These are phyloP conservation scores for Melaleuca quinquenervia DNA, from an alignment of 345 rosid species.

Conservation along the genomic window DNA sequence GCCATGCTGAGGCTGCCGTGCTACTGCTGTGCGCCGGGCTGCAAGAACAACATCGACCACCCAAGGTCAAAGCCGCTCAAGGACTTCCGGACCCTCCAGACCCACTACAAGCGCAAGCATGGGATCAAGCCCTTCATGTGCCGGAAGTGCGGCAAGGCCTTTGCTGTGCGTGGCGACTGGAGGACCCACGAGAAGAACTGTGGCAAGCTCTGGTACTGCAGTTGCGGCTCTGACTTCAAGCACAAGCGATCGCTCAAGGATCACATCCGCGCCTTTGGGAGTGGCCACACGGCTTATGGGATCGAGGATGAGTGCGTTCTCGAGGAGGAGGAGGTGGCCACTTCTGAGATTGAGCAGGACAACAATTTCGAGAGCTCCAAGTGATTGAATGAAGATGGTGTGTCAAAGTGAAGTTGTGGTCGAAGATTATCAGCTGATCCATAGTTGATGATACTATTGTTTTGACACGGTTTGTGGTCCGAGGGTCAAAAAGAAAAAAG, in stretches of 20 bases:
- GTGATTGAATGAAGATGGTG: background rate
- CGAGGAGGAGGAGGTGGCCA: conserved; percentile 65
- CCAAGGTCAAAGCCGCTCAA: conserved; percentile 85
- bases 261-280: conserved; percentile 80
- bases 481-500: background rate
- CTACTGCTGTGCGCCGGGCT: conserved; percentile 91
- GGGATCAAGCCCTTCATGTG: conserved; percentile 93
- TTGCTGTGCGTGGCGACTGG: conserved; percentile 98
- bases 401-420: background rate
- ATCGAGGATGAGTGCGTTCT: conserved; percentile 25
- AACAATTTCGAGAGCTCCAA: background rate
- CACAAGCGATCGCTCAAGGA: conserved; percentile 95
- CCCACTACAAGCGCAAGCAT: conserved; percentile 95
- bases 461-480: background rate
- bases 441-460: background rate
- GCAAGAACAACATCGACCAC: conserved; percentile 92
- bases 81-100: conserved; percentile 96
- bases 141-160: conserved; percentile 85
- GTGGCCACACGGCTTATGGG: conserved; percentile 68
- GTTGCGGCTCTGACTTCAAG: conserved; percentile 93
- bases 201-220: conserved; percentile 94
- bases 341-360: conserved; percentile 55
- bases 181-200: conserved; percentile 99
- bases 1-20: conserved; percentile 93
- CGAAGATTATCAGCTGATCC: background rate